Conservation (phyloP, 805 yeast genomes). For the Ogataea ramenticola region DNA sequence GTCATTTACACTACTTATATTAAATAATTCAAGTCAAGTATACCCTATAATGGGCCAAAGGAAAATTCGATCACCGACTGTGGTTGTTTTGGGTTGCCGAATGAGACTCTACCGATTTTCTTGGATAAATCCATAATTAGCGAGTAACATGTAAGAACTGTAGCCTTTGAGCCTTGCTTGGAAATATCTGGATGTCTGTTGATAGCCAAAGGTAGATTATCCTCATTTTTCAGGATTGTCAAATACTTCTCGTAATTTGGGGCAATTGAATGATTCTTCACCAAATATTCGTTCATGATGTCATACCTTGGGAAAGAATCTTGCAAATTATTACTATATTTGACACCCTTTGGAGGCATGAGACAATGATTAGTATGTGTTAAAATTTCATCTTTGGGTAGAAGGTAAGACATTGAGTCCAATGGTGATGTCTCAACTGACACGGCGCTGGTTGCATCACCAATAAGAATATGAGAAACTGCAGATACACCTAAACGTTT, state of each 20-base stretch:
- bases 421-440: conserved; percentile 7
- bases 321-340: not conserved
- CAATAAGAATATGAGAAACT: conserved; percentile 4
- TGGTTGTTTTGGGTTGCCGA: conserved; percentile 3
- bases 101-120: conserved; percentile 2
- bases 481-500: conserved; percentile 5
- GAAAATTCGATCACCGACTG: not conserved
- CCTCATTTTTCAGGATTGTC: conserved; percentile 3
- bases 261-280: not conserved
- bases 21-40: too few species aligned
- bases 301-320: conserved; percentile 4
- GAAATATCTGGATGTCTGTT: conserved; percentile 4
- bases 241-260: conserved; percentile 2
- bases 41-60: not conserved
- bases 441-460: conserved; percentile 4
- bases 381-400: not conserved
- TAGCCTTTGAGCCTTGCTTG: not conserved
- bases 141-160: conserved; percentile 5
- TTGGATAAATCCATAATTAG: conserved; percentile 4
- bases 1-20: not conserved
- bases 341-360: conserved; percentile 1
- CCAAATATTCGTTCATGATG: conserved; percentile 1
- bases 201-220: conserved; percentile 3
- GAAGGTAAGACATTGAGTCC: conserved; percentile 1
- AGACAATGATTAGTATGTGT: conserved; percentile 8